A percentile compares a stretch with the other conserved stretches of the same genome.
These are phyloP conservation scores for Arthromyces matolae DNA, from an alignment of 768 basidiomycete species.

Conservation along the genomic window DNA sequence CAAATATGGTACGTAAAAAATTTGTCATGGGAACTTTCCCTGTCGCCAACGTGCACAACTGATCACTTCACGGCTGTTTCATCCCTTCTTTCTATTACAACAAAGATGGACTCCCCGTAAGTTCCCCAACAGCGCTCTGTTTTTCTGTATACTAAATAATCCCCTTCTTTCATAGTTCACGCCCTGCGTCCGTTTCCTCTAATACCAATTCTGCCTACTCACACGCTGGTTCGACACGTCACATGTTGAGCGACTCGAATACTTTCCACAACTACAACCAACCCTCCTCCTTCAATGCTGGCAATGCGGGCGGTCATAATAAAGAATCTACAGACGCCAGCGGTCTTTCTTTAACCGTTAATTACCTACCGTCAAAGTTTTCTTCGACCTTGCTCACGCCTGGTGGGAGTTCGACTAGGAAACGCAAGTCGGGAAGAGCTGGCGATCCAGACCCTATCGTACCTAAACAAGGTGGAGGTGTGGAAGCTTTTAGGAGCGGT, in stretches of 20 bases:
- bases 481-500: slow-evolving; percentile 48
- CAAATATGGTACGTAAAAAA: slow-evolving; percentile 20
- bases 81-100: not conserved
- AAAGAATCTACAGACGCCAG: slow-evolving; percentile 11
- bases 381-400: slow-evolving; percentile 38
- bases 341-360: slow-evolving; percentile 35
- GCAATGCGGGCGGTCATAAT: slow-evolving; percentile 8
- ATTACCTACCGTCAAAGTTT: slow-evolving; percentile 68
- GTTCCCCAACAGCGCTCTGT: slow-evolving; percentile 19
- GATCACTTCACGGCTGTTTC: slow-evolving; percentile 1
- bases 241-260: slow-evolving; percentile 37
- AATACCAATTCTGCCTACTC: slow-evolving; percentile 42
- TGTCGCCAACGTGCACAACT: slow-evolving; percentile 13
- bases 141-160: not conserved
- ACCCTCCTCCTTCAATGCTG: slow-evolving; percentile 41
- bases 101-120: slow-evolving; percentile 18
- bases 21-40: slow-evolving; percentile 11
- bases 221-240: slow-evolving; percentile 43
- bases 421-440: slow-evolving; percentile 22
- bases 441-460: slow-evolving; percentile 28
- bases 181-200: slow-evolving; percentile 35
- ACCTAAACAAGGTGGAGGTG: slow-evolving; percentile 60
- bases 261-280: slow-evolving; percentile 32
- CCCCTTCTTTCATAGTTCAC: slow-evolving; percentile 17
- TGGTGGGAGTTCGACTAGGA: slow-evolving; percentile 24